Evolutionary conservation across 2,329 filamentous ascomycete species (phyloP), one percentile per base, ranked within the genome.

Genomic region (Curvularia spicifera): DNA sequence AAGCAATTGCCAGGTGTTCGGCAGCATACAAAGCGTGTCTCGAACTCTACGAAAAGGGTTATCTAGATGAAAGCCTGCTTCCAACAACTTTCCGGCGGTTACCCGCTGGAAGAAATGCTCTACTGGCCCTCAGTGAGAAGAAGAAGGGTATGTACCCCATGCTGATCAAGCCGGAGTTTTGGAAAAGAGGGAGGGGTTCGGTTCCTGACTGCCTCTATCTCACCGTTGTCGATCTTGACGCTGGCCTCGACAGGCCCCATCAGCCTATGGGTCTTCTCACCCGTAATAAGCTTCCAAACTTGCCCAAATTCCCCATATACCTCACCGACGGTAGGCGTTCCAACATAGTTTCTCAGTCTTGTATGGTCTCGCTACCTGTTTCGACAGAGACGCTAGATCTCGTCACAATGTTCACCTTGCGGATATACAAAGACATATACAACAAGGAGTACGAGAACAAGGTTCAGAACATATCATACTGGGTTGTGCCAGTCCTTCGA

Each of bases 11-110:
- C 4, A 96, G 95, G 75, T 91, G 91, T 64, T 91, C 93, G 0
- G 94, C 93, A 3, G 94, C 95, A 0, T 98, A 94, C 72, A 86
- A 93, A 69, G 86, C 90, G 50, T 97, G 93, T 70, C 73, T 92
- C 1, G 74, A 87, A 60, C 82, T 99, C 15, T 82, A 89, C 47
- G 81, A 85, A 57, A 83, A 84, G 52, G 84, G 85, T 2, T 87
- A 89, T 59, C 81, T 99, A 5, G 86, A 97, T 70, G 83, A 87
- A 0, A 81, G 92, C 71, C 81, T 98, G 2, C 84, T 91, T 54
- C 91, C 95, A 0, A 85, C 84, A 0, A 91, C 91, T 59, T 82
- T 83, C 20, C 94, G 89, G 71, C 82, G 83, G 39, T 81, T 95
- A 0, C 93, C 92, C 3, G 83, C 81, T 0, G 94, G 96, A 90